Evolutionary conservation across 805 yeast species (phyloP), one percentile per base, ranked within the genome.

Genomic region (Yarrowia osloensis): DNA sequence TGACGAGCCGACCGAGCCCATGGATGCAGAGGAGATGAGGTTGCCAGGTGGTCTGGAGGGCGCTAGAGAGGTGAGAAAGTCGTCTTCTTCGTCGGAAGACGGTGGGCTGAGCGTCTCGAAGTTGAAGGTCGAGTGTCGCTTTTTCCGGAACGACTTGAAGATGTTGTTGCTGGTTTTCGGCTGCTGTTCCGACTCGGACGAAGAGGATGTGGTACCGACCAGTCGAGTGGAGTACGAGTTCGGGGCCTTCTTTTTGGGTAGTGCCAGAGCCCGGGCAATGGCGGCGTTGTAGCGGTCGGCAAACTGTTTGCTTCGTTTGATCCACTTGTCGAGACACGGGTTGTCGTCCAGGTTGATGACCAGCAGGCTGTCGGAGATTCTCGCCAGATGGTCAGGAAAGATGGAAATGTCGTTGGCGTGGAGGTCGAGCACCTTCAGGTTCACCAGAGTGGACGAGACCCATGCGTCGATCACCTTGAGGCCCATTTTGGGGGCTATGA

Each of bases 391-490:
- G 15, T 52, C 59, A 0, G 59, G 59, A 21, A 52, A 52, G 15
- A 52, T 52, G 29, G 59, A 7, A 8, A 52, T 52, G 17, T 33
- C 26, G 42, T 52, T 52, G 11, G 59, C 33, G 29, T 33, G 59
- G 15, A 52, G 12, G 17, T 52, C 59, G 42, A 52, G 59, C 42
- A 52, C 59, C 59, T 52, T 52, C 29, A 52, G 29, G 42, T 52
- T 52, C 4, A 22, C 15, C 17, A 52, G 21, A 0, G 29, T 6
- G 4, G 42, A 17, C 6, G 59, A 52, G 13, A 52, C 59, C 59
- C 59, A 52, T 2, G 40, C 59, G 17, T 52, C 59, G 21, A 52
- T 33, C 9, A 33, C 59, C 31, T 52, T 52, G 40, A 52, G 42
- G 4, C 59, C 42, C 59, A 52, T 52, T 21, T 35, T 33, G 5